These are phyloP conservation scores for Alternaria tenuissima DNA, from an alignment of 2,329 filamentous ascomycete genomes.

Conservation along the genomic window DNA sequence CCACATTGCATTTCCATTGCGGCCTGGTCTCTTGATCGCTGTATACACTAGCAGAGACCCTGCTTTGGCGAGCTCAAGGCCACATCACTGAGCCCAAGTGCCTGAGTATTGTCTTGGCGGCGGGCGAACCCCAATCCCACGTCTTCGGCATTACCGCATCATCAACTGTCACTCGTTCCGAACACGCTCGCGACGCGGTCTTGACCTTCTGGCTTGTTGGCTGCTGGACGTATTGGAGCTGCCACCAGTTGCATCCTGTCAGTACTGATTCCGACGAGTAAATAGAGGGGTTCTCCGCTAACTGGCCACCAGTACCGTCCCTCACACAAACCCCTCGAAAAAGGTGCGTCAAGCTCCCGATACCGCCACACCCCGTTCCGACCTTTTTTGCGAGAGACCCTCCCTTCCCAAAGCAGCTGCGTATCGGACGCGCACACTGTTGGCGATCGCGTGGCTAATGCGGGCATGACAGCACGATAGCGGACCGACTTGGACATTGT, in stretches of 20 bases:
- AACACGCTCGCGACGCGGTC: constrained; percentile 13
- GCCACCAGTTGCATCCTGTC: constrained; percentile 29
- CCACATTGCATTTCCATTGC: background rate
- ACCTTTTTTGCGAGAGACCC: background rate
- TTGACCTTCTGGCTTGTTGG: constrained; percentile 20
- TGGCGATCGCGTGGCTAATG: constrained; percentile 25
- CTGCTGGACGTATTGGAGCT: constrained; percentile 15
- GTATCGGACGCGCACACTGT: constrained; percentile 1
- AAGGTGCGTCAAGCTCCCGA: constrained; percentile 40
- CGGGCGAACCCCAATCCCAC: constrained; percentile 44
- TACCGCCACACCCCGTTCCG: constrained; percentile 15
- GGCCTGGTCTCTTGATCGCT: background rate
- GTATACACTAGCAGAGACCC: constrained; percentile 24
- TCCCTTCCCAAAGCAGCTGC: constrained; percentile 1
- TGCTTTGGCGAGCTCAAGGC: constrained; percentile 39
- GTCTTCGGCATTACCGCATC: constrained; percentile 36
- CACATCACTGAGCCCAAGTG: constrained; percentile 44
- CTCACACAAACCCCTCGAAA: constrained; percentile 39
- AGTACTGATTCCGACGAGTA: constrained; percentile 31
- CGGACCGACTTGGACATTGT: constrained; percentile 12
- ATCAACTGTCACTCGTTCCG: constrained; percentile 23
- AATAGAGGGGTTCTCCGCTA: constrained; percentile 47
- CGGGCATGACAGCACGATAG: constrained; percentile 24
- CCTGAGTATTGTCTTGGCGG: constrained; percentile 41
- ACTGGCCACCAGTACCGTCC: constrained; percentile 41